Evolutionary conservation across 345 rosid species (phyloP).

Genomic region (Euphorbia pulcherrima): DNA sequence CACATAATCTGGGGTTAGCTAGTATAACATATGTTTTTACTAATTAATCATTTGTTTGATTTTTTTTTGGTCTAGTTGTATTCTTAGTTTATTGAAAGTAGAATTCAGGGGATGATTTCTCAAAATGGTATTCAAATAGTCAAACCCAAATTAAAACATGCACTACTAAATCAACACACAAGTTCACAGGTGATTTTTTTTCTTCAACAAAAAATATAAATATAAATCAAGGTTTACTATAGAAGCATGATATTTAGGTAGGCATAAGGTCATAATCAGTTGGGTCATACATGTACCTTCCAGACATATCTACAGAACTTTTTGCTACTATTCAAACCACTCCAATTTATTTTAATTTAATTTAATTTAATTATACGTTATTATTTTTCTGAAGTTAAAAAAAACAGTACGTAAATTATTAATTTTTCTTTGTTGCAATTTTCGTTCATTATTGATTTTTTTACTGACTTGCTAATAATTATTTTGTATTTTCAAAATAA

Average conservation of each 20-base stretch:
- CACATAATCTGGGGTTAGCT: slow-evolving; percentile 26
- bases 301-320: slow-evolving; percentile 11
- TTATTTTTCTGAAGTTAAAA: no score
- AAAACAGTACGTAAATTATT: no score
- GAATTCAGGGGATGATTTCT: background rate
- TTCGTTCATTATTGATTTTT: no score
- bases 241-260: slow-evolving; percentile 9
- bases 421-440: no score
- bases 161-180: background rate
- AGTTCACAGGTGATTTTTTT: background rate
- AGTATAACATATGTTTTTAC: slow-evolving; percentile 5
- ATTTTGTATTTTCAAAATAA: no score
- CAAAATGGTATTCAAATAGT: background rate
- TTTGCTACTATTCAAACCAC: no score
- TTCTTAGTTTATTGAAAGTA: background rate
- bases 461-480: no score
- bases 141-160: slow-evolving; percentile 1
- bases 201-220: background rate
- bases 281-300: slow-evolving; percentile 13
- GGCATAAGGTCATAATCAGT: slow-evolving; percentile 18
- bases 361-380: no score
- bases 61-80: background rate
- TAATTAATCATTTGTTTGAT: background rate
- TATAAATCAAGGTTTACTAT: no score
- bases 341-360: no score